Evolutionary conservation across 2,329 filamentous ascomycete species (phyloP).

Genomic region (Colletotrichum theobromicola): DNA sequence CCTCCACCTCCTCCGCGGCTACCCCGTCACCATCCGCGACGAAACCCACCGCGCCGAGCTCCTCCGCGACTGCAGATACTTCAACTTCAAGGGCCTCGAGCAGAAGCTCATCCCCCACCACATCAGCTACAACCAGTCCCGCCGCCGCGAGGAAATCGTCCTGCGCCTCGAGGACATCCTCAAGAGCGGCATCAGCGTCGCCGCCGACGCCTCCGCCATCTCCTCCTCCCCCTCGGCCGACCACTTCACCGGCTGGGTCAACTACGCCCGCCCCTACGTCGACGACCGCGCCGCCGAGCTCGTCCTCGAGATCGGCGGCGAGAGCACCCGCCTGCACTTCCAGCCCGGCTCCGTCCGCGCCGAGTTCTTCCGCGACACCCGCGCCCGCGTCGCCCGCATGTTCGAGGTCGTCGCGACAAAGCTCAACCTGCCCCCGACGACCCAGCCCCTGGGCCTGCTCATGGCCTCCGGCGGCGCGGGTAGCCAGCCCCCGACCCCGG

Average conservation of each 20-base stretch:
- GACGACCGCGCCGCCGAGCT: slow-evolving; percentile 77
- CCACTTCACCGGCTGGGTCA: slow-evolving; percentile 60
- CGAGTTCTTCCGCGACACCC: slow-evolving; percentile 76
- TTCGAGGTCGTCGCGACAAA: slow-evolving; percentile 85
- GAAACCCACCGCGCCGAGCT: slow-evolving; percentile 79
- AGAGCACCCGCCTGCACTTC: slow-evolving; percentile 65
- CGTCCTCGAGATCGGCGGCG: slow-evolving; percentile 78
- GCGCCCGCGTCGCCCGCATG: slow-evolving; percentile 72
- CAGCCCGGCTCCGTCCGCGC: slow-evolving; percentile 49
- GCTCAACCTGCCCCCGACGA: slow-evolving; percentile 68
- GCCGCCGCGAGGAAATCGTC: slow-evolving; percentile 74
- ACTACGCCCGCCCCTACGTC: slow-evolving; percentile 85
- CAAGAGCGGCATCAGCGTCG: slow-evolving; percentile 79
- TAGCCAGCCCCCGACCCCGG: slow-evolving; percentile 68
- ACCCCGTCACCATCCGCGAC: slow-evolving; percentile 77
- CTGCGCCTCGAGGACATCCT: slow-evolving; percentile 86
- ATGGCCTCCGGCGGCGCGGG: slow-evolving; percentile 68
- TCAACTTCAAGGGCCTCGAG: slow-evolving; percentile 89
- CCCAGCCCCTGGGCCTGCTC: slow-evolving; percentile 67
- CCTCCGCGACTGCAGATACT: slow-evolving; percentile 87
- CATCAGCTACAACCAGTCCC: slow-evolving; percentile 75
- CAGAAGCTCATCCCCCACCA: slow-evolving; percentile 82
- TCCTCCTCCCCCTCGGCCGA: slow-evolving; percentile 29
- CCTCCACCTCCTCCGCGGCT: slow-evolving; percentile 81
- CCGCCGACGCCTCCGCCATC: slow-evolving; percentile 46